Conservation (phyloP, 2,329 filamentous ascomycete species). For the Cryphonectria japonica region DNA sequence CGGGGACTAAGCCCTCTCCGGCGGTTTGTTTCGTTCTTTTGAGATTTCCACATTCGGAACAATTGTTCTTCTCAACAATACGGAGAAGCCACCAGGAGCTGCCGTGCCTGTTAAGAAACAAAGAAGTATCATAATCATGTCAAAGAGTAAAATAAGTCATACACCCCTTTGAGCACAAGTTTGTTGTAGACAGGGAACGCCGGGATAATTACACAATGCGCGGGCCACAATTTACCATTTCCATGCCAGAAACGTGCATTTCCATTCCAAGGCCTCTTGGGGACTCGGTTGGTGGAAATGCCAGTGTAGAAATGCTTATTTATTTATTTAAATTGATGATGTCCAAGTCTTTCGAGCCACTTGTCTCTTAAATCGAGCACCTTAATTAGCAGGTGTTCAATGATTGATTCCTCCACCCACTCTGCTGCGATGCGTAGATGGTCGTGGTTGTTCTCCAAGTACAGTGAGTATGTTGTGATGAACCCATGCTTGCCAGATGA, state of each 20-base stretch:
- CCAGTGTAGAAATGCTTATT: slow-evolving; percentile 9
- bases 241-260: neutral
- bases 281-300: neutral
- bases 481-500: neutral
- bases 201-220: neutral
- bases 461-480: neutral
- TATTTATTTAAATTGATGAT: slow-evolving; percentile 13
- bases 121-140: neutral
- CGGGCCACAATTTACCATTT: neutral
- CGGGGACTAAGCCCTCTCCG: neutral
- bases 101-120: neutral
- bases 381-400: neutral
- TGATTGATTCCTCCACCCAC: neutral
- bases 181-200: neutral
- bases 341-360: neutral
- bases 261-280: neutral
- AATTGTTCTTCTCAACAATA: neutral
- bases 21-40: neutral
- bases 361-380: neutral
- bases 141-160: neutral
- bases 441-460: neutral
- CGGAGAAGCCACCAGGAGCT: neutral
- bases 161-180: neutral
- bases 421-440: neutral
- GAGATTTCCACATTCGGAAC: neutral